A percentile compares a stretch with the other conserved stretches of the same genome.
Conservation (phyloP, 2,329 filamentous ascomycete species). For the Fusarium sambucinum region DNA sequence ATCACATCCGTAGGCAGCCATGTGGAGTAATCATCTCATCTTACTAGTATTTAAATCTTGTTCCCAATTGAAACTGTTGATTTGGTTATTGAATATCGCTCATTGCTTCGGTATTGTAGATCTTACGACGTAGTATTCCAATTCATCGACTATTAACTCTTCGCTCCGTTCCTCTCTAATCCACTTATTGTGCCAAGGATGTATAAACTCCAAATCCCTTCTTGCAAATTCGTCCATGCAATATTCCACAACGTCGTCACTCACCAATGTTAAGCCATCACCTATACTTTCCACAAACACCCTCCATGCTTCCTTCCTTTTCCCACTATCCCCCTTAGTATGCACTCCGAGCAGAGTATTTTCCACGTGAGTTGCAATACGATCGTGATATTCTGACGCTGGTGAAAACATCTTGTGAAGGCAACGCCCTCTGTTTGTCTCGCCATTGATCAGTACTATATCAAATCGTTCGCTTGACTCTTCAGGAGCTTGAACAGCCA, state of each 20-base stretch:
- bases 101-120: too few species aligned
- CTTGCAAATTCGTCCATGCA: not conserved
- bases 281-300: not conserved
- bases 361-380: not conserved
- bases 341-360: not conserved
- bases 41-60: too few species aligned
- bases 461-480: not conserved
- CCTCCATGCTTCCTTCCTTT: not conserved
- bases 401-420: not conserved
- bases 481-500: not conserved
- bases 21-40: too few species aligned
- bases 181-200: not conserved
- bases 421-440: not conserved
- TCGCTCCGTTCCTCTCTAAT: rapidly evolving
- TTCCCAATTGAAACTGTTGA: too few species aligned
- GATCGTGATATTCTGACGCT: not conserved
- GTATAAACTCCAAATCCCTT: not conserved
- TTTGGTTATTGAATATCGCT: too few species aligned
- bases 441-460: not conserved
- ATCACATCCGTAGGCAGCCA: not conserved
- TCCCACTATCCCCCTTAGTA: rapidly evolving
- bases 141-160: too few species aligned
- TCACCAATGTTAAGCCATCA: not conserved
- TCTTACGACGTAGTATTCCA: too few species aligned
- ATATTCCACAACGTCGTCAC: rapidly evolving